Percentiles rank a stretch among this genome's conserved stretches.
Conservation (phyloP, 2,329 filamentous ascomycete genomes). For the Fusarium clavum region DNA sequence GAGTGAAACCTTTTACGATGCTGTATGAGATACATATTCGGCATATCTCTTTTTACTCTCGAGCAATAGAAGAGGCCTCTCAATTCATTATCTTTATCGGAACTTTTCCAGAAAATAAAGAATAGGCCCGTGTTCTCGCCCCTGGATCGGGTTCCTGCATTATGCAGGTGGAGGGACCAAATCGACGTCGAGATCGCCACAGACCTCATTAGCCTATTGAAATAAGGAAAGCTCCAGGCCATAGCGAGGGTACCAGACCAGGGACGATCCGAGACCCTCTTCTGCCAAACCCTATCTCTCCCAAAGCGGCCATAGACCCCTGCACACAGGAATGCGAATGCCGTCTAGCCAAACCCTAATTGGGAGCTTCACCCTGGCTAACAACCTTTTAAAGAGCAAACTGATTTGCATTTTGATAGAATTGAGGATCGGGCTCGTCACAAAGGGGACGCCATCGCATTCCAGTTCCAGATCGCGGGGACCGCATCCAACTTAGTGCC, state of each 20-base stretch:
- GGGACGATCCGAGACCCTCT: slow-evolving; percentile 6
- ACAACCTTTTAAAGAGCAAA: neutral
- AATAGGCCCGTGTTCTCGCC: neutral
- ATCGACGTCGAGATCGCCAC: neutral
- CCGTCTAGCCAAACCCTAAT: slow-evolving; percentile 15
- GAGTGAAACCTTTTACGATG: too few species aligned
- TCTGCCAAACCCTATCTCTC: slow-evolving; percentile 15
- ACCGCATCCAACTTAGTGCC: slow-evolving; percentile 28
- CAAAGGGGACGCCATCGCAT: slow-evolving; percentile 17
- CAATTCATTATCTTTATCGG: too few species aligned
- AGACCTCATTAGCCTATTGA: neutral
- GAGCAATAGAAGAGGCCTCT: neutral
- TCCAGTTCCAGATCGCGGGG: slow-evolving; percentile 4
- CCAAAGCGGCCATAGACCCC: slow-evolving; percentile 5
- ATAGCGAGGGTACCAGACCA: neutral
- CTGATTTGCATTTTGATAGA: slow-evolving; percentile 7
- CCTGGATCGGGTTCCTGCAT: slow-evolving; percentile 25
- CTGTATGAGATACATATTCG: too few species aligned
- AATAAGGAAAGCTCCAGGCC: neutral
- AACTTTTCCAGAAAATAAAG: neutral
- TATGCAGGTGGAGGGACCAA: neutral
- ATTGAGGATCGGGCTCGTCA: slow-evolving; percentile 13
- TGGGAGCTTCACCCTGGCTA: slow-evolving; percentile 6
- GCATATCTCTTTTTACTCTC: neutral
- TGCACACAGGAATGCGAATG: slow-evolving; percentile 17